Conservation (phyloP, 805 yeast species). For the Wickerhamomyces pijperi region DNA sequence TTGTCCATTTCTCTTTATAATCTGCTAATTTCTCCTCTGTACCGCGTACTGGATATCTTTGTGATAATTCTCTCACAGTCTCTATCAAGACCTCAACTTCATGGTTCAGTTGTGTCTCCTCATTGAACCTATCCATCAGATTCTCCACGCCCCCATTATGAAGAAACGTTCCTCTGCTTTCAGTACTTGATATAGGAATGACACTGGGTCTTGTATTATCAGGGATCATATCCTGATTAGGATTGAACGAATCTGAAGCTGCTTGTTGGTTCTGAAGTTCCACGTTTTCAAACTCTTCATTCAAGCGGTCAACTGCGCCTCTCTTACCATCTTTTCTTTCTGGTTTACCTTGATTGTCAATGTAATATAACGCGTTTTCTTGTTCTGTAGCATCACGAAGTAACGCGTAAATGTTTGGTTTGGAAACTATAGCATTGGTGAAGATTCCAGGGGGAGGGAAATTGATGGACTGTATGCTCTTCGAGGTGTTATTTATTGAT, state of each 20-base stretch:
- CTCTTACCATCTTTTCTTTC: constrained; percentile 41
- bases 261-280: constrained; percentile 17
- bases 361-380: constrained; percentile 39
- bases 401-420: constrained; percentile 42
- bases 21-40: constrained; percentile 19
- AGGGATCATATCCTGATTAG: background rate
- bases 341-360: constrained; percentile 26
- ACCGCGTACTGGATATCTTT: constrained; percentile 27
- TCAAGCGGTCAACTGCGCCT: constrained; percentile 24
- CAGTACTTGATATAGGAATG: constrained; percentile 15
- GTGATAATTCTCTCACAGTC: constrained; percentile 25
- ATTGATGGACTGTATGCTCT: constrained; percentile 21
- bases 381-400: constrained; percentile 46
- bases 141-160: constrained; percentile 20
- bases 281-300: constrained; percentile 23
- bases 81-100: constrained; percentile 34
- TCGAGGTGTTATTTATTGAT: constrained; percentile 5
- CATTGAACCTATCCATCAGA: constrained; percentile 21
- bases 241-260: constrained; percentile 2
- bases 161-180: constrained; percentile 3
- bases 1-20: constrained; percentile 22
- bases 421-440: constrained; percentile 47
- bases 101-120: constrained; percentile 19
- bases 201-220: constrained; percentile 8
- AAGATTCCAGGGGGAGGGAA: constrained; percentile 53